Base-by-base conservation (phyloP, 768 basidiomycete species). In the Hypholoma fasciculare region DNA sequence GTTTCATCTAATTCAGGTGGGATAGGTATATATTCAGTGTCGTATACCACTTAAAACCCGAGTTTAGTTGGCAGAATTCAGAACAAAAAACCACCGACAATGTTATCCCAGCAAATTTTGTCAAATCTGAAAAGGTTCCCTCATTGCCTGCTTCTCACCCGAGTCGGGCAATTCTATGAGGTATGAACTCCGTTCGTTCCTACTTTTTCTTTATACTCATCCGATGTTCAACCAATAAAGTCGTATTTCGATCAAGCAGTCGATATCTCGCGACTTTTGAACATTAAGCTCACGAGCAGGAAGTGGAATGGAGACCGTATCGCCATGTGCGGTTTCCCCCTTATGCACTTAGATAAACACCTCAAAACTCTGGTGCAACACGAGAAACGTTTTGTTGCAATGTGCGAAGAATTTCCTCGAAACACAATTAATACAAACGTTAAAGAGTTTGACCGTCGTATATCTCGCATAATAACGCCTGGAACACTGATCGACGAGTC, bases 131-230 rank as follows among this genome's bases (percentile, higher is more conserved):
- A 77, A 40, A 83, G 76, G 48, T 97, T 94, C 67, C 90, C 96
- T 19, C 90, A 95, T 64, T 96, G 94, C 67, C 80, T 97, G 27
- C 78, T 98, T 23, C 80, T 98, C 16, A 98, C 95, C 7, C 85
- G 93, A 53, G 94, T 98, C 11, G 96, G 96, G 13, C 89, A 94
- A 65, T 98, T 98, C 71, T 98, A 96, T 68, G 96, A 98, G 83
- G 96, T 93, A 69, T 40, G 46, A 51, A 4, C 50, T 23, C 17
- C 30, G 3, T 20, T 17, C 17, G 8, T 20, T 16, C 30, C 54
- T 39, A 36, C 62, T 66, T 51, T 23, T 59, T 52, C 20, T 23
- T 9, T 47, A 27, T 12, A 50, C 5, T 61, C 26, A 23, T 44
- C 30, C 19, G 30, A 6, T 34, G 30, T 34, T 34, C 30, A 34